Conservation (phyloP, 768 basidiomycete species). For the Holtermannia corniformis region DNA sequence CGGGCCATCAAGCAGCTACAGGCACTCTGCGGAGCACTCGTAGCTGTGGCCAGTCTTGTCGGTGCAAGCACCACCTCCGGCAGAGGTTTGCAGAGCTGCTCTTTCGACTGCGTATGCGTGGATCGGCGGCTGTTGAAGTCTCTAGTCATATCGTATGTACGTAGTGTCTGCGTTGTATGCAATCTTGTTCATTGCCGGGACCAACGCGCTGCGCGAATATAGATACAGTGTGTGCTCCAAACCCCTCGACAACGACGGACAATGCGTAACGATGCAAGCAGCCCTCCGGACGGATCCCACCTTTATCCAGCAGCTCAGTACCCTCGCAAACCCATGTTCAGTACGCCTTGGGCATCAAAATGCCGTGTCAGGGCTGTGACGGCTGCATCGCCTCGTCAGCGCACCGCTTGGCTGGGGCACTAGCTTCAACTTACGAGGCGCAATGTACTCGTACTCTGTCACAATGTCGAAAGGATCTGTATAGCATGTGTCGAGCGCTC, state of each 20-base stretch:
- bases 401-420: conserved; percentile 14
- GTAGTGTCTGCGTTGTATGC: neutral
- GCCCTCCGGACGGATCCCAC: too few species aligned
- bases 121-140: neutral
- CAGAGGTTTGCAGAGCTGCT: neutral
- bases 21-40: neutral
- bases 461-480: conserved; percentile 73
- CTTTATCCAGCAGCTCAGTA: too few species aligned
- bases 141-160: neutral
- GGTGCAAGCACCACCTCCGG: too few species aligned
- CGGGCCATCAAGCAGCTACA: too few species aligned
- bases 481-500: conserved; percentile 58
- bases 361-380: conserved; percentile 51
- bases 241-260: conserved; percentile 12
- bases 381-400: conserved; percentile 8
- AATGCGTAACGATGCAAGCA: neutral
- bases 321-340: conserved; percentile 23
- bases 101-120: neutral
- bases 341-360: conserved; percentile 53
- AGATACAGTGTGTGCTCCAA: too few species aligned
- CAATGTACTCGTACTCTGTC: conserved; percentile 61
- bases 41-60: too few species aligned
- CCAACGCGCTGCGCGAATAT: too few species aligned
- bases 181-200: too few species aligned
- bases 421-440: conserved; percentile 54